These are phyloP conservation scores for Cajanus cajan DNA, from an alignment of 306 rosid species.

Conservation along the genomic window DNA sequence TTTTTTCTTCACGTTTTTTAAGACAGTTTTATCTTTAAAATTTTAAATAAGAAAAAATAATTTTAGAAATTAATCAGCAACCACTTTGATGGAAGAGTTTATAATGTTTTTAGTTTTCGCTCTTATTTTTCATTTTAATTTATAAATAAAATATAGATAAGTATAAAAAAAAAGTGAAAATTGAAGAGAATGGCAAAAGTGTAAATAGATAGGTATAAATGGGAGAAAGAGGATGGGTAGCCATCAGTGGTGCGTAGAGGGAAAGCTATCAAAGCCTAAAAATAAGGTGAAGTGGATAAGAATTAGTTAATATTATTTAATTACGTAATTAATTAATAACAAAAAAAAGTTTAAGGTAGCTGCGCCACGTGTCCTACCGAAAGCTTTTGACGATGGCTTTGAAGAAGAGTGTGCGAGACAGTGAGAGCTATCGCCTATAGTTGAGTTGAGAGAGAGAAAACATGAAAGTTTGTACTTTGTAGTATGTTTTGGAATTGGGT, in stretches of 20 bases:
- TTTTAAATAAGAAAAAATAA: no score
- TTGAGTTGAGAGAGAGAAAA: slow-evolving; percentile 5
- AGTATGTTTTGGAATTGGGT: background rate
- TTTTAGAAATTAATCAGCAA: no score
- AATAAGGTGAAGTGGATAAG: slow-evolving; percentile 19
- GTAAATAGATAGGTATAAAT: background rate
- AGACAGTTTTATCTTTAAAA: no score
- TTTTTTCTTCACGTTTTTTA: no score
- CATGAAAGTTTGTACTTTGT: slow-evolving; percentile 7
- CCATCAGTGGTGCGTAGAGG: slow-evolving; percentile 35
- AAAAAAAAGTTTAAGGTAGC: background rate
- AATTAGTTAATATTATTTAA: background rate
- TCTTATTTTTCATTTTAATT: no score
- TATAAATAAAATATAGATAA: no score
- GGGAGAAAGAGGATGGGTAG: background rate
- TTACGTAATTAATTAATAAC: background rate
- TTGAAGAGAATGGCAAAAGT: slow-evolving; percentile 28
- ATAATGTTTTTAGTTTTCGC: no score
- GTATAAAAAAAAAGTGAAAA: no score
- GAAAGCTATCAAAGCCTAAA: slow-evolving; percentile 32
- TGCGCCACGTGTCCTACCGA: background rate
- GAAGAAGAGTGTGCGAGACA: slow-evolving; percentile 35
- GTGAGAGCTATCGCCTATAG: background rate
- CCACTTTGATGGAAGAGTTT: no score
- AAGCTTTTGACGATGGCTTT: slow-evolving; percentile 32